phyloP scores from a whole-genome alignment of 2,329 filamentous ascomycete genomes.

The Trichoderma polysporum region DNA sequence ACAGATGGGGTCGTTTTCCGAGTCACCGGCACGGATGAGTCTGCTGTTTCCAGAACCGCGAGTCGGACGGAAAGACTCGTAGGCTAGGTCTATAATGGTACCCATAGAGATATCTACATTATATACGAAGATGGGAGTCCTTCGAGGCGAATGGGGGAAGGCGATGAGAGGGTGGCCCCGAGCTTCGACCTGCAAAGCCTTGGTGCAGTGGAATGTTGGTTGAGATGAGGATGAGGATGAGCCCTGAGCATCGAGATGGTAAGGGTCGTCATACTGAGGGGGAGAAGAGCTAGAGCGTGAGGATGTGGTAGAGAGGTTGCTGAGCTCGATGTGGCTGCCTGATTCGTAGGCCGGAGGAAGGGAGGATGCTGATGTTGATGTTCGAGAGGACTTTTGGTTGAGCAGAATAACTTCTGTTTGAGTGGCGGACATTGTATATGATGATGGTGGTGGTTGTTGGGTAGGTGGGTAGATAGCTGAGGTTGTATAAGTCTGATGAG shows the following conservation, averaged over 20 bases:
- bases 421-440: conserved; percentile 22
- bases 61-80: conserved; percentile 50
- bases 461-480: not conserved
- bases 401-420: not conserved
- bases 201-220: conserved; percentile 42
- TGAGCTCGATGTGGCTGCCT: conserved; percentile 29
- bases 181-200: conserved; percentile 50
- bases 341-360: conserved; percentile 34
- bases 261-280: conserved; percentile 30
- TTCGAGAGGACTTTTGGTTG: not conserved
- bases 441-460: not conserved
- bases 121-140: conserved; percentile 45
- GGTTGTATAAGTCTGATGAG: not conserved
- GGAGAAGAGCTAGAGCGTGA: conserved; percentile 32
- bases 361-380: not conserved
- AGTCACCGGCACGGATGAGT: conserved; percentile 45
- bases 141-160: conserved; percentile 40
- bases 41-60: conserved; percentile 49
- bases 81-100: conserved; percentile 43
- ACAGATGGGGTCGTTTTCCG: conserved; percentile 40
- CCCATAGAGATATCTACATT: conserved; percentile 39
- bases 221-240: conserved; percentile 21
- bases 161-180: conserved; percentile 44
- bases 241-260: conserved; percentile 9
- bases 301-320: conserved; percentile 25